These are phyloP conservation scores for Leccinum fuscescens DNA, from an alignment of 1,284 basidiomycete species.

Conservation along the genomic window DNA sequence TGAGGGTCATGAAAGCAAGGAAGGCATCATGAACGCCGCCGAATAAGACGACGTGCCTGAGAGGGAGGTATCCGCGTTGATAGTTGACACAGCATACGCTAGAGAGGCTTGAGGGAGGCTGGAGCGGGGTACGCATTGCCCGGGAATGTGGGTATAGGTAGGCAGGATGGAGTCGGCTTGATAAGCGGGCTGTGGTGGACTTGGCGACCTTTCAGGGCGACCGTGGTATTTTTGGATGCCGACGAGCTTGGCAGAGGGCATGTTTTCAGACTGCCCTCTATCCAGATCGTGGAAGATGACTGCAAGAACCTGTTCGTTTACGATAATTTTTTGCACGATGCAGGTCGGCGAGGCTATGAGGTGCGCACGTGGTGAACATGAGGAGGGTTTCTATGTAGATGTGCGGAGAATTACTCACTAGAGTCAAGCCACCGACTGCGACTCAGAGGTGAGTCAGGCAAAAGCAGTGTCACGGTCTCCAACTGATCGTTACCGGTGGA, in stretches of 20 bases:
- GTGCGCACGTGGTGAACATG: slow-evolving; percentile 27
- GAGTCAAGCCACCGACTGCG: slow-evolving; percentile 59
- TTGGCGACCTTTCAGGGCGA: slow-evolving; percentile 33
- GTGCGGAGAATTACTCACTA: slow-evolving; percentile 44
- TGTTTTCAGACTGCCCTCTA: slow-evolving; percentile 44
- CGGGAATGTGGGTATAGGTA: slow-evolving; percentile 33
- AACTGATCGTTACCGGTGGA: slow-evolving; percentile 40
- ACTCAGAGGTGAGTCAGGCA: slow-evolving; percentile 60
- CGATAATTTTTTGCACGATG: slow-evolving; percentile 66
- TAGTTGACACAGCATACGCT: slow-evolving; percentile 36
- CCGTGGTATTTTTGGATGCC: slow-evolving; percentile 50
- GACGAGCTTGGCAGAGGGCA: slow-evolving; percentile 59
- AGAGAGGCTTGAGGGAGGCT: slow-evolving; percentile 34
- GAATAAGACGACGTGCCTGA: slow-evolving; percentile 28
- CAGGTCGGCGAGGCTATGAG: slow-evolving; percentile 46
- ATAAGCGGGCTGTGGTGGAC: slow-evolving; percentile 28
- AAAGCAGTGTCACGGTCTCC: slow-evolving; percentile 46
- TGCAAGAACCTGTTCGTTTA: slow-evolving; percentile 60
- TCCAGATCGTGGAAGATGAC: slow-evolving; percentile 67
- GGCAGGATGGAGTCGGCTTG: slow-evolving; percentile 33
- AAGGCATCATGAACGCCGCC: slow-evolving; percentile 35
- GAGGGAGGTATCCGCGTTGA: slow-evolving; percentile 28
- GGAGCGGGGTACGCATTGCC: slow-evolving; percentile 38
- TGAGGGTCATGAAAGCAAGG: slow-evolving; percentile 35
- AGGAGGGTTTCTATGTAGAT: slow-evolving; percentile 14